Base-by-base conservation (phyloP, 768 basidiomycete genomes). In the Rhodotorula diobovata region DNA sequence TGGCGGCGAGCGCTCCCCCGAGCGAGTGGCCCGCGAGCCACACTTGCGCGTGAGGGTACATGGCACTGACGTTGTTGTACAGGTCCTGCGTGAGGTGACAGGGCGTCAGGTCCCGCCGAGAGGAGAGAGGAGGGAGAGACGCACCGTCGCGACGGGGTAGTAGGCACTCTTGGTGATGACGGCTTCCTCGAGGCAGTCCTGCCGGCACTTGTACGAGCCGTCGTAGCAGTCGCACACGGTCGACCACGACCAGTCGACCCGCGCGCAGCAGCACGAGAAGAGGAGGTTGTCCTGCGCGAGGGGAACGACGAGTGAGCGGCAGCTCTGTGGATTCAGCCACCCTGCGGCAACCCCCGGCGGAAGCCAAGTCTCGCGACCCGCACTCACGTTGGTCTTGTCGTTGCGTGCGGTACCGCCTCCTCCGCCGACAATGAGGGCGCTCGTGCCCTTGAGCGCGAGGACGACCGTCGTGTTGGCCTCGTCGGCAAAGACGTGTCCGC, bases 251-350 rank as follows among this genome's bases (percentile, higher is more conserved):
- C 92, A 90, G 45, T 90, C 91, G n/a, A 97, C 90, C 14, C 90
- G 85, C 4, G 93, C 94, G 77, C 95, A 98, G 80, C 95, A 98
- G 81, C 95, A 98, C 9, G 91, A 83, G 82, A 95, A 95, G 45
- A 98, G 82, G n/a, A 94, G 82, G 78, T 95, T 98, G 77, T 97
- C 94, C 81, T 82, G 67, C 14, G 35, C 12, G 43, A 14, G 51
- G n/a, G 30, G n/a, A n/a, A n/a, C n/a, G n/a, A n/a, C 41, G 45
- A 30, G 30, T 7, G 51, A 15, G 48, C 4, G 48, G 11, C 46
- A 21, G 46, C 20, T 23, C 9, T 23, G 46, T 23, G 4, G 4
- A 1, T 18, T 11, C 46, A 48, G 21, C 15, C 21, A n/a, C n/a
- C n/a, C n/a, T n/a, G 46, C 21, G 54, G 55, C 10, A 7, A 48